Evolutionary conservation across 2,329 filamentous ascomycete species (phyloP).

Genomic region (Nigrospora oryzae): DNA sequence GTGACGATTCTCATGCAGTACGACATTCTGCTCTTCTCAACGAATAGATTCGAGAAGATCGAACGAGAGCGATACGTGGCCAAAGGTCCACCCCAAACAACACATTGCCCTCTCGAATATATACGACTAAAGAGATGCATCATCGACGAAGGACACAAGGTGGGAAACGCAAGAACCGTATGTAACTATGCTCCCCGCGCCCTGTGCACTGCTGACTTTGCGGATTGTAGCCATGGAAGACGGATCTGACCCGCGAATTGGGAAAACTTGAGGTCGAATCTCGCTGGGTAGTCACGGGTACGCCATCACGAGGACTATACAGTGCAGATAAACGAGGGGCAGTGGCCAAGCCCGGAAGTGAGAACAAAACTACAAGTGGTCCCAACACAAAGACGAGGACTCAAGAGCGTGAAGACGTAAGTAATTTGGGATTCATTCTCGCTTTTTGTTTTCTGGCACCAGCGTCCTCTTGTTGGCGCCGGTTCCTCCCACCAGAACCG

Average conservation of each 20-base stretch:
- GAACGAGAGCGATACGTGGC: constrained; percentile 34
- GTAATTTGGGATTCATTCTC: too few relatives aligned
- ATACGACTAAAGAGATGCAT: constrained; percentile 85
- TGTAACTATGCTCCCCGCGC: neutral
- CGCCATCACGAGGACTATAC: constrained; percentile 75
- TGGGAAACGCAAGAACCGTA: constrained; percentile 53
- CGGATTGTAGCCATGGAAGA: constrained; percentile 32
- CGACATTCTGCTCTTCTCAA: constrained; percentile 74
- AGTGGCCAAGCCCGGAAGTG: too few relatives aligned
- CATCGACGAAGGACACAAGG: constrained; percentile 83
- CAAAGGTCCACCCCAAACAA: constrained; percentile 14
- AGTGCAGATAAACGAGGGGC: constrained; percentile 28
- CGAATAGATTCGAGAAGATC: constrained; percentile 61
- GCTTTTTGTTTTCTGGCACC: too few relatives aligned
- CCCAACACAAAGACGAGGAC: too few relatives aligned
- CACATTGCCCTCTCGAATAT: constrained; percentile 52
- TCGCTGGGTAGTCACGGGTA: constrained; percentile 86
- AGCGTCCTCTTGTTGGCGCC: too few relatives aligned
- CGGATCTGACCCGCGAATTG: constrained; percentile 42
- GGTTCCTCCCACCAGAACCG: too few relatives aligned
- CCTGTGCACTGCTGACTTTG: constrained; percentile 4
- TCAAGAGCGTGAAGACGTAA: constrained; percentile 46
- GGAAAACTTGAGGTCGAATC: constrained; percentile 56
- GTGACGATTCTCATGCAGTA: constrained; percentile 51
- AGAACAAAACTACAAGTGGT: too few relatives aligned